These are phyloP conservation scores for Phytopythium mirpurense DNA, from an alignment of 352 stramenopile species.

Conservation along the genomic window DNA sequence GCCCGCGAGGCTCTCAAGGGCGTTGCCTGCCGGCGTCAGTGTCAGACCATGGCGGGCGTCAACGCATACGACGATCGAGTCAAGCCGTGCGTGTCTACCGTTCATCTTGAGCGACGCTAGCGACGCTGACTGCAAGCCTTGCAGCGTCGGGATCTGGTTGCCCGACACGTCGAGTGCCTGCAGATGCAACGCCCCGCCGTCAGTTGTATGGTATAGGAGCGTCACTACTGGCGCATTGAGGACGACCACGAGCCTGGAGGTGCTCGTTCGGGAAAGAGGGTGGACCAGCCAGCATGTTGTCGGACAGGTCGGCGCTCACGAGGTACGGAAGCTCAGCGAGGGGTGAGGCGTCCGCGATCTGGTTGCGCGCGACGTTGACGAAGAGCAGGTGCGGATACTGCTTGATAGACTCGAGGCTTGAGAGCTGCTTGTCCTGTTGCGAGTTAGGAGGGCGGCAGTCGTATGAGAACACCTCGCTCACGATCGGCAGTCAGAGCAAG, in stretches of 20 bases:
- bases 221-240: too few relatives aligned
- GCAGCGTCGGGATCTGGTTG: slow-evolving; percentile 59
- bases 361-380: slow-evolving; percentile 66
- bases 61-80: too few relatives aligned
- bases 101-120: slow-evolving; percentile 58
- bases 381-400: slow-evolving; percentile 66
- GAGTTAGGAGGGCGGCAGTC: too few relatives aligned
- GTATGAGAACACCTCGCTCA: too few relatives aligned
- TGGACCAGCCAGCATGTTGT: slow-evolving; percentile 40
- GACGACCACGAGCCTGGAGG: slow-evolving; percentile 32
- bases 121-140: slow-evolving; percentile 42
- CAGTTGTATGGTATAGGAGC: too few relatives aligned
- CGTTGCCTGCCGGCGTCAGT: slow-evolving; percentile 29
- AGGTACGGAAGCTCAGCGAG: slow-evolving; percentile 58
- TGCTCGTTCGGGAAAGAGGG: slow-evolving; percentile 44
- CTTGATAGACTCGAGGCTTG: slow-evolving; percentile 47
- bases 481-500: too few relatives aligned
- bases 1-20: slow-evolving; percentile 40
- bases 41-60: too few relatives aligned
- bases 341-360: slow-evolving; percentile 43
- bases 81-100: too few relatives aligned
- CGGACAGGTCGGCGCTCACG: slow-evolving; percentile 43
- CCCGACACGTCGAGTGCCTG: slow-evolving; percentile 57
- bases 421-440: slow-evolving; percentile 43
- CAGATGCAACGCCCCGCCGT: too few relatives aligned